Evolutionary conservation across 768 basidiomycete species (phyloP), one percentile per base, ranked within the genome.

Genomic region (Boletus vinaceobasis): DNA sequence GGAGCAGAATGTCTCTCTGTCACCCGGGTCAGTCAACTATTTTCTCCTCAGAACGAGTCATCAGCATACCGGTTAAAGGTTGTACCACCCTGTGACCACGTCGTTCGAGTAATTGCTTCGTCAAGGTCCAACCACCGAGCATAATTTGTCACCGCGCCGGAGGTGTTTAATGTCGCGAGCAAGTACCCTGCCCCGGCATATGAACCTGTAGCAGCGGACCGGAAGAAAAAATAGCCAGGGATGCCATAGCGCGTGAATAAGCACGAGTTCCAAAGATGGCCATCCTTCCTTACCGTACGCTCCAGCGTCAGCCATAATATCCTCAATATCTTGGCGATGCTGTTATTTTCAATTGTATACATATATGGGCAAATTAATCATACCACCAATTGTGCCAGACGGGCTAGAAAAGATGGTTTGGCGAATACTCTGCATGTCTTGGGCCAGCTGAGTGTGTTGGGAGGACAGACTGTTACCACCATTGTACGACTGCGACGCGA

Each of bases 91-190:
- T 86, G 82, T 1, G 77, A 77, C 88, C 88, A 90, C 2, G 73
- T 72, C 0, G 86, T 82, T 31, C 78, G 75, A 8, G 79, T 75
- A 33, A 86, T 68, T 2, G 76, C 86, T 55, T 79, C 70, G 56
- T 90, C 87, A 31, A 90, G 71, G 57, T 90, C 87, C 32, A 90
- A 74, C 82, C 84, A 89, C 26, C 88, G 79, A 26, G 67, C 74
- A 61, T 85, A 89, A 56, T 80, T 72, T 2, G 66, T 60, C 11
- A 65, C 59, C 5, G 48, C 6, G 17, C 60, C 78, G 2, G 72
- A 75, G 8, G 62, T 57, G 56, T 80, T 66, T 26, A 86, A 58
- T 10, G 76, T 81, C 0, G 81, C 75, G 3, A 87, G 55, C 1
- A 89, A 66, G 61, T 82, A 77, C 6, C 86, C 87, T 7, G 88